Conservation (phyloP, 768 basidiomycete genomes). For the Pisolithus orientalis region DNA sequence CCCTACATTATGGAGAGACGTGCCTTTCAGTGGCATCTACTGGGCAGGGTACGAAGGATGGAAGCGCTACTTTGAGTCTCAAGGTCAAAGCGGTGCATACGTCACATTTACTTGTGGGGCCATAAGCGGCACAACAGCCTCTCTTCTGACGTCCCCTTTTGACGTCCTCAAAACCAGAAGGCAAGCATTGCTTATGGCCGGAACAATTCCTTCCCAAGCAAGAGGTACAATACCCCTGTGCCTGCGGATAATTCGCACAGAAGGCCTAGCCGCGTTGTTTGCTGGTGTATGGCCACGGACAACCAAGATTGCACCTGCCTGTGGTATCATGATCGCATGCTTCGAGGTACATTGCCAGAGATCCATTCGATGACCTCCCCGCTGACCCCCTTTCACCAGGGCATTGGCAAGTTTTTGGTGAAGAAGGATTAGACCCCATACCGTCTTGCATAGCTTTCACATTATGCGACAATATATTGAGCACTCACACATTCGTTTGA, state of each 20-base stretch:
- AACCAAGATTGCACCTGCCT: slow-evolving; percentile 95
- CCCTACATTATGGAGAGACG: slow-evolving; percentile 93
- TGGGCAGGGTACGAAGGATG: slow-evolving; percentile 92
- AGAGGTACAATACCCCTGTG: slow-evolving; percentile 60
- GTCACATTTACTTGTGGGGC: slow-evolving; percentile 90
- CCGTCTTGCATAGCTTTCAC: slow-evolving; percentile 22
- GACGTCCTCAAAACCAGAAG: slow-evolving; percentile 95
- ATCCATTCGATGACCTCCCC: slow-evolving; percentile 4
- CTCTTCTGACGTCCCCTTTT: slow-evolving; percentile 88
- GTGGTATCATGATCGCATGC: slow-evolving; percentile 96
- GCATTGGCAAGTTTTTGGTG: slow-evolving; percentile 50
- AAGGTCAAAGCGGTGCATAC: slow-evolving; percentile 50
- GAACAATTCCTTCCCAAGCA: slow-evolving; percentile 31
- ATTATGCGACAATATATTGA: slow-evolving; percentile 12
- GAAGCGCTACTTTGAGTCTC: slow-evolving; percentile 56
- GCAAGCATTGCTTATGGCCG: slow-evolving; percentile 74
- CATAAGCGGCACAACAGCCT: slow-evolving; percentile 78
- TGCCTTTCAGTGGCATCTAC: slow-evolving; percentile 94
- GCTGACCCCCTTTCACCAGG: slow-evolving; percentile 32
- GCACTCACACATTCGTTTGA: slow-evolving; percentile 12
- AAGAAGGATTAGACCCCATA: slow-evolving; percentile 25
- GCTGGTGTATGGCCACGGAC: slow-evolving; percentile 83
- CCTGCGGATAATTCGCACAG: slow-evolving; percentile 63
- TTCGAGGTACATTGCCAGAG: slow-evolving; percentile 61
- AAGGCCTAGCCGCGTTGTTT: slow-evolving; percentile 75